phyloP scores from a whole-genome alignment of 805 yeast genomes.

The Sugiyamaella chiloensis region DNA sequence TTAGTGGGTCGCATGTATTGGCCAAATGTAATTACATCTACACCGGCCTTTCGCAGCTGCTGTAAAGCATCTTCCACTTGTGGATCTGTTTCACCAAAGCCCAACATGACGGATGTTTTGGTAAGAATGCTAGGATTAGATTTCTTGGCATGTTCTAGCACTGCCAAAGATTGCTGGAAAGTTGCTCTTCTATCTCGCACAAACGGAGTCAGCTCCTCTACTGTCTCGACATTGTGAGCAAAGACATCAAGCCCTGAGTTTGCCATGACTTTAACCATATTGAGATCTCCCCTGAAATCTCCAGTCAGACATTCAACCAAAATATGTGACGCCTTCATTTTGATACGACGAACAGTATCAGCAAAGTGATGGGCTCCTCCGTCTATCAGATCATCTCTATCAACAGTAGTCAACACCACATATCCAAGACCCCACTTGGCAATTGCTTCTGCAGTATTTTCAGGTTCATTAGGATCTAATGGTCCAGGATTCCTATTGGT shows the following conservation, averaged over 20 bases:
- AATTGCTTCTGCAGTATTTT: constrained; percentile 95
- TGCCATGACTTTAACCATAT: constrained; percentile 77
- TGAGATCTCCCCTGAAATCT: constrained; percentile 89
- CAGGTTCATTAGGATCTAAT: constrained; percentile 95
- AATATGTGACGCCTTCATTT: constrained; percentile 83
- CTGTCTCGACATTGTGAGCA: constrained; percentile 96
- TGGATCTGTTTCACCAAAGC: constrained; percentile 93
- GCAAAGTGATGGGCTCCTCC: constrained; percentile 93
- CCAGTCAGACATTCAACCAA: constrained; percentile 93
- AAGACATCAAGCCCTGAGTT: constrained; percentile 87
- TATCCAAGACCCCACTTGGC: constrained; percentile 98
- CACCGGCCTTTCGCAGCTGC: constrained; percentile 70
- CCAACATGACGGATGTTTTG: constrained; percentile 93
- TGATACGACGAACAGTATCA: constrained; percentile 79
- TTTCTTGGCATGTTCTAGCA: constrained; percentile 76
- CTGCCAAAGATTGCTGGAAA: constrained; percentile 79
- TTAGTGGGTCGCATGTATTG: constrained; percentile 99
- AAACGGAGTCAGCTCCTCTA: constrained; percentile 89
- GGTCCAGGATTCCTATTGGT: constrained; percentile 84
- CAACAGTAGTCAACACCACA: constrained; percentile 95
- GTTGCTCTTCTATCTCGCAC: constrained; percentile 97
- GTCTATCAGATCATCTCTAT: constrained; percentile 88
- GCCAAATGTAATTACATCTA: constrained; percentile 97
- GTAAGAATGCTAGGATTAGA: constrained; percentile 74
- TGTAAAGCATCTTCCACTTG: constrained; percentile 72